Evolutionary conservation across 805 yeast species (phyloP), one percentile per base, ranked within the genome.

Genomic region (Pichia insulana): DNA sequence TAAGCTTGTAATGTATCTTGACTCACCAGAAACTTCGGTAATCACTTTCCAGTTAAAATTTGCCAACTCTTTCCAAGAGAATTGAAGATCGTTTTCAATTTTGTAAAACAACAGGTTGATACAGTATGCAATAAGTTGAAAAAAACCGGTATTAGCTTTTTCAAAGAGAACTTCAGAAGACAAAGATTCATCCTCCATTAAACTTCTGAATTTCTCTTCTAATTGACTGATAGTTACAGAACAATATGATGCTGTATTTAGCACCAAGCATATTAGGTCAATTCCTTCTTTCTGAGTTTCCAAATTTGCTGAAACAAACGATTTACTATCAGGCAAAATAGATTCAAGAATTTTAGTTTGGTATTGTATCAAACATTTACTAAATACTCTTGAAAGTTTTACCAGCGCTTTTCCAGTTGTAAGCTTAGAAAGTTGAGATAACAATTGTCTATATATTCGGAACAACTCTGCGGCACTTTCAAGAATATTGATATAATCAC

Each of bases 181-280:
- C 39, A 60, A 60, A 17, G 62, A 59, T 13, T 59, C 54, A 15
- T 63, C 59, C 33, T 49, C 41, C 49, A 58, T 68, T 52, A 61
- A 64, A 57, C 59, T 70, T 52, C 36, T 66, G 66, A 56, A 61
- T 51, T 76, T 76, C 20, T 80, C 83, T 51, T 80, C 87, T 36
- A 92, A 63, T 56, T 92, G 97, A 11, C 71, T 71, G 2, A 81
- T 75, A 3, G 96, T 92, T 10, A 76, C 69, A 15, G 85, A 74
- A 45, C 95, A 80, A 58, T 89, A 92, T 57, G 90, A 96, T 1
- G 95, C 87, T 0, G 98, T 90, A 51, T 87, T 86, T 30, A 90
- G 63, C 9, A 88, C 73, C 56, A 86, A 65, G 25, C 92, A 80
- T 2, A 84, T 69, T 45, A 82, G 75, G 35, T 70, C 71, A 16